These are phyloP conservation scores for Cocos nucifera DNA, from an alignment of 176 grass and related monocot species.

Conservation along the genomic window DNA sequence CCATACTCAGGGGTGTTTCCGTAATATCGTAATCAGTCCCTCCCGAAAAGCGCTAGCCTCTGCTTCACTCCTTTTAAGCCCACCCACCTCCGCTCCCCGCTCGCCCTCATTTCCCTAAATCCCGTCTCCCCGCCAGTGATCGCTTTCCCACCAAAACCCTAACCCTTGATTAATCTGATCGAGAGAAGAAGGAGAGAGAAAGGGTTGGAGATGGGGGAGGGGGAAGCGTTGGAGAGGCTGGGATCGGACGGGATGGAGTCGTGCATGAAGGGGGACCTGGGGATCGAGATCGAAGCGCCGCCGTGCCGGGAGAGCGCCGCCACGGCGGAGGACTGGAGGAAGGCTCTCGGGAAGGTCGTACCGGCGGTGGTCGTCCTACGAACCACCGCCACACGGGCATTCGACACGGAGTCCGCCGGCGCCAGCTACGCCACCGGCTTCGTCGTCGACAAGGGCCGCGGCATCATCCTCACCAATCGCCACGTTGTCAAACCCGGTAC, in stretches of 20 bases:
- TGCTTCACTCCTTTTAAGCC: too few species aligned
- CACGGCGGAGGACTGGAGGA: slow-evolving; percentile 92
- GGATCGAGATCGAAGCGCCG: slow-evolving; percentile 64
- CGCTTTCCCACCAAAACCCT: slow-evolving; percentile 28
- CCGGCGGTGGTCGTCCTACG: slow-evolving; percentile 92
- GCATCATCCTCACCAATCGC: slow-evolving; percentile 96
- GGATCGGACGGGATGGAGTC: slow-evolving; percentile 17
- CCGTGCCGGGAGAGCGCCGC: slow-evolving; percentile 16
- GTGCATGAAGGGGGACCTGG: slow-evolving; percentile 29
- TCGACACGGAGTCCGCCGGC: slow-evolving; percentile 87
- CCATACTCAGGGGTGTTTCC: too few species aligned
- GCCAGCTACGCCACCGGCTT: slow-evolving; percentile 97
- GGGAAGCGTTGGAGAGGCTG: slow-evolving; percentile 8
- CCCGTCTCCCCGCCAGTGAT: too few species aligned
- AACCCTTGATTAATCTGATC: slow-evolving; percentile 11
- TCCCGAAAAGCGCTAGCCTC: too few species aligned
- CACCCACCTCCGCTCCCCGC: too few species aligned
- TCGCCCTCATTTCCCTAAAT: too few species aligned
- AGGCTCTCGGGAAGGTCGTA: slow-evolving; percentile 65
- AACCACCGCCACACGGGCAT: slow-evolving; percentile 80
- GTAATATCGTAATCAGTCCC: too few species aligned
- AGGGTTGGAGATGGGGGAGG: slow-evolving; percentile 11
- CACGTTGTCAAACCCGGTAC: slow-evolving; percentile 96
- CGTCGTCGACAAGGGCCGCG: slow-evolving; percentile 81
- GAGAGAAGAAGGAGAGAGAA: neutral